phyloP scores from a whole-genome alignment of 805 yeast species.

The Clavispora phyllophila region DNA sequence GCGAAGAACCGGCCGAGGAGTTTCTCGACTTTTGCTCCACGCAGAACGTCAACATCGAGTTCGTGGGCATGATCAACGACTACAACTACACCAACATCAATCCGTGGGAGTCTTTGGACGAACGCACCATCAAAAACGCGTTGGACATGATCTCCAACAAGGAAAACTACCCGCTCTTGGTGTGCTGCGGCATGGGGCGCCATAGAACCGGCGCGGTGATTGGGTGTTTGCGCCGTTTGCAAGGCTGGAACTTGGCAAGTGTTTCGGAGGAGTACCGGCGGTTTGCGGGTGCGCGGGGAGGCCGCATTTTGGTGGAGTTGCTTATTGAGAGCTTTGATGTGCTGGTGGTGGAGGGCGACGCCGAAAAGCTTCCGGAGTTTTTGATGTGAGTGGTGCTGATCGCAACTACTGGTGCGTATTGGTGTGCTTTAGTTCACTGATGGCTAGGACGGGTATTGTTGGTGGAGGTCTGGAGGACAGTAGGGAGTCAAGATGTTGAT shows the following conservation, averaged over 20 bases:
- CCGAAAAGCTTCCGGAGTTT: conserved; percentile 29
- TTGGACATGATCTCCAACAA: conserved; percentile 67
- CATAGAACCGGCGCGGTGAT: conserved; percentile 96
- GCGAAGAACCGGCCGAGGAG: conserved; percentile 91
- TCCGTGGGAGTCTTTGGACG: conserved; percentile 96
- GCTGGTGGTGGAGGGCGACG: conserved; percentile 29
- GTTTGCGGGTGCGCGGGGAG: conserved; percentile 90
- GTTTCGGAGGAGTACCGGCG: conserved; percentile 92
- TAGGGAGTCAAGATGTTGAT: too few species aligned
- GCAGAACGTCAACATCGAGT: conserved; percentile 69
- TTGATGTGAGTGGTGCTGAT: conserved; percentile 13
- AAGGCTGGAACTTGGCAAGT: conserved; percentile 94
- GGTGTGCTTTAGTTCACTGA: too few species aligned
- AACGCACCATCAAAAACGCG: conserved; percentile 73
- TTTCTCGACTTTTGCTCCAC: conserved; percentile 76
- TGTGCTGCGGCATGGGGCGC: conserved; percentile 98
- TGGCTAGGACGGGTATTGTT: too few species aligned
- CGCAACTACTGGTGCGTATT: too few species aligned
- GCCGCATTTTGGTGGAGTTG: conserved; percentile 85
- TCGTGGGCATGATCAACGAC: conserved; percentile 77
- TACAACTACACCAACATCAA: conserved; percentile 49
- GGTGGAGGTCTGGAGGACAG: too few species aligned
- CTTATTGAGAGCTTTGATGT: conserved; percentile 63
- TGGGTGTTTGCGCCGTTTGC: conserved; percentile 86
- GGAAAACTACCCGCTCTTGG: conserved; percentile 76